Evolutionary conservation across 225 moss, liverwort and hornwort genomes (phyloP).

Genomic region (Polytrichum commune): DNA sequence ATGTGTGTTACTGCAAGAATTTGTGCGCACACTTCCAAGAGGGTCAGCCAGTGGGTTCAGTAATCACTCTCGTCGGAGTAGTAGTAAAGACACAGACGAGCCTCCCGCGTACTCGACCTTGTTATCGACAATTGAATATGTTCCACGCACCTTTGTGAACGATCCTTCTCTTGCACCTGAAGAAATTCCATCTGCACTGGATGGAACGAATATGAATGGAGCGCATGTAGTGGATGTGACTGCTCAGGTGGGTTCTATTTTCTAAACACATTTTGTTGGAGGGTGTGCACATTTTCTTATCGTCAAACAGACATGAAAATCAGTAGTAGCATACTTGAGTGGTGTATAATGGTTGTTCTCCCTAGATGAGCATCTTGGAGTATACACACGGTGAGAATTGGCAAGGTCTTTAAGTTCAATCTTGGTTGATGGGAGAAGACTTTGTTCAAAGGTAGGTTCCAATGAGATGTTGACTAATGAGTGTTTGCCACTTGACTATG

Average conservation of each 20-base stretch:
- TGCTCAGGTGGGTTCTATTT: slow-evolving; percentile 22
- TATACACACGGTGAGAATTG: no score
- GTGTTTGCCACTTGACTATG: no score
- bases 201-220: slow-evolving; percentile 8
- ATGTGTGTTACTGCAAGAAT: slow-evolving; percentile 75
- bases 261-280: neutral
- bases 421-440: no score
- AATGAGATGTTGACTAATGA: no score
- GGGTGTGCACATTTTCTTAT: neutral
- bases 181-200: neutral
- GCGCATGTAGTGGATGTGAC: slow-evolving; percentile 33
- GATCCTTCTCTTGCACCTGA: slow-evolving; percentile 65
- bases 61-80: slow-evolving; percentile 55
- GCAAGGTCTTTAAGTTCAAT: no score
- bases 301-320: no score
- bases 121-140: slow-evolving; percentile 55
- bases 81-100: slow-evolving; percentile 41
- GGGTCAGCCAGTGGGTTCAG: slow-evolving; percentile 95
- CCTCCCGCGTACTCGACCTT: slow-evolving; percentile 65
- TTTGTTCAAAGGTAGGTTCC: no score
- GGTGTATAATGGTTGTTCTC: no score
- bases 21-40: slow-evolving; percentile 58
- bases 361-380: no score
- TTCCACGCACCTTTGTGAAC: slow-evolving; percentile 70
- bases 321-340: no score